phyloP scores from a whole-genome alignment of 768 basidiomycete genomes.

The Fomitopsis serialis region DNA sequence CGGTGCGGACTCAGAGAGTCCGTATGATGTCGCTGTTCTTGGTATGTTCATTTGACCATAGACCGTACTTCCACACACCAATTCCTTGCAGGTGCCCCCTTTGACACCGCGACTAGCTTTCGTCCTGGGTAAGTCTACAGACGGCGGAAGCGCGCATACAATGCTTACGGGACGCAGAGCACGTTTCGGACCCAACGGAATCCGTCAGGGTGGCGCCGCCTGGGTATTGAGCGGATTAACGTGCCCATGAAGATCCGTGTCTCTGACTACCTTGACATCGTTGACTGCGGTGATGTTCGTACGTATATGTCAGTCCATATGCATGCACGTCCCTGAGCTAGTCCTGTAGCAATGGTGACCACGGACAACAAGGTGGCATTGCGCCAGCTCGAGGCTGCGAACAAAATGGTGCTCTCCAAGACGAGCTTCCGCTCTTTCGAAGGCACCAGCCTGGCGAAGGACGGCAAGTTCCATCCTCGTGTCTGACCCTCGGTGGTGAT shows the following conservation, averaged over 20 bases:
- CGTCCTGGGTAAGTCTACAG: conserved; percentile 22
- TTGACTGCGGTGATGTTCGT: conserved; percentile 29
- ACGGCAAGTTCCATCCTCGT: conserved; percentile 29
- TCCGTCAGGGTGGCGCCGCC: conserved; percentile 26
- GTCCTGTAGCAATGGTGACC: conserved; percentile 14
- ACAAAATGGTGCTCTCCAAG: conserved; percentile 17
- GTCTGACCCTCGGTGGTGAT: conserved; percentile 28
- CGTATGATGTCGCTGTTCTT: conserved; percentile 25
- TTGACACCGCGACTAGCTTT: conserved; percentile 28
- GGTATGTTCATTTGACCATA: conserved; percentile 6
- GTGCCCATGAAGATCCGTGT: conserved; percentile 23
- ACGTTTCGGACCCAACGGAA: conserved; percentile 29
- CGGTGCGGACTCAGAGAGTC: conserved; percentile 18
- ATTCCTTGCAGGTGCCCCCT: conserved; percentile 21
- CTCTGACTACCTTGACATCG: conserved; percentile 22
- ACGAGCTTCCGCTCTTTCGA: conserved; percentile 10
- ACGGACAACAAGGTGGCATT: conserved; percentile 27
- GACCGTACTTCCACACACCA: not conserved
- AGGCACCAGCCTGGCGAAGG: conserved; percentile 22
- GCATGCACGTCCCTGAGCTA: not conserved
- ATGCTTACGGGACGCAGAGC: conserved; percentile 10
- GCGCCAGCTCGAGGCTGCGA: conserved; percentile 27
- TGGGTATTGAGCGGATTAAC: conserved; percentile 25
- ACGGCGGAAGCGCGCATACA: too few species aligned
- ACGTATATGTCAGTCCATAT: conserved; percentile 4